A percentile compares a stretch with the other conserved stretches of the same genome.
Evolutionary conservation across 106 monocot species (phyloP).

Genomic region (Apostasia shenzhenica): DNA sequence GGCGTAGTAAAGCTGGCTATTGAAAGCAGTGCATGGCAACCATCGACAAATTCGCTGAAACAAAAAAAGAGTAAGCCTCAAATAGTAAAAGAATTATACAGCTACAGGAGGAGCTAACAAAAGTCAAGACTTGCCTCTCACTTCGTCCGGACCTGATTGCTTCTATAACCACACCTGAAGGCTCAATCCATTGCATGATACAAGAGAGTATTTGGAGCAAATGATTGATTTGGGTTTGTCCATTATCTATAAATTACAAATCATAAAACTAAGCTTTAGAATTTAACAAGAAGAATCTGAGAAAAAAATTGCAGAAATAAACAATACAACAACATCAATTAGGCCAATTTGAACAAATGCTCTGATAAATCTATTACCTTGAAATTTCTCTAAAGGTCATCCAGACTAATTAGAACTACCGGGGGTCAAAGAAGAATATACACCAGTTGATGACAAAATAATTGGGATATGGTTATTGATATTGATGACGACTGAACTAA

Average conservation of each 20-base stretch:
- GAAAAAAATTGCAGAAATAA: too few species aligned
- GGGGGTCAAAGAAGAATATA: too few species aligned
- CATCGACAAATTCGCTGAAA: constrained; percentile 84
- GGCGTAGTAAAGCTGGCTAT: constrained; percentile 60
- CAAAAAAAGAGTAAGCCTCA: constrained; percentile 1
- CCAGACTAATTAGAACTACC: too few species aligned
- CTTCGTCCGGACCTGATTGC: constrained; percentile 43
- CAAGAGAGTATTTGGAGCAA: constrained; percentile 66
- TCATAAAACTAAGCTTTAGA: constrained; percentile 4
- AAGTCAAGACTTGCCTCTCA: constrained; percentile 41
- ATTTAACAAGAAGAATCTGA: not conserved
- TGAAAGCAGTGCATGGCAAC: constrained; percentile 87
- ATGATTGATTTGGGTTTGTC: constrained; percentile 63
- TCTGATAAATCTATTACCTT: too few species aligned
- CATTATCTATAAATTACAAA: constrained; percentile 52
- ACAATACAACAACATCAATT: too few species aligned
- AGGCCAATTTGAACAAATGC: too few species aligned
- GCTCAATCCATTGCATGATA: constrained; percentile 71
- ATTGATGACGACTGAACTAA: too few species aligned
- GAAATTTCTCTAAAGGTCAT: too few species aligned
- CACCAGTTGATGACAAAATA: too few species aligned
- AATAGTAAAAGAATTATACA: not conserved
- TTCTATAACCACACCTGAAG: constrained; percentile 42
- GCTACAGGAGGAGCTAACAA: not conserved
- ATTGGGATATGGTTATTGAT: too few species aligned